A percentile compares a stretch with the other conserved stretches of the same genome.
These are phyloP conservation scores for Ceratobasidium sp. DNA, from an alignment of 1,284 basidiomycete species.

Conservation along the genomic window DNA sequence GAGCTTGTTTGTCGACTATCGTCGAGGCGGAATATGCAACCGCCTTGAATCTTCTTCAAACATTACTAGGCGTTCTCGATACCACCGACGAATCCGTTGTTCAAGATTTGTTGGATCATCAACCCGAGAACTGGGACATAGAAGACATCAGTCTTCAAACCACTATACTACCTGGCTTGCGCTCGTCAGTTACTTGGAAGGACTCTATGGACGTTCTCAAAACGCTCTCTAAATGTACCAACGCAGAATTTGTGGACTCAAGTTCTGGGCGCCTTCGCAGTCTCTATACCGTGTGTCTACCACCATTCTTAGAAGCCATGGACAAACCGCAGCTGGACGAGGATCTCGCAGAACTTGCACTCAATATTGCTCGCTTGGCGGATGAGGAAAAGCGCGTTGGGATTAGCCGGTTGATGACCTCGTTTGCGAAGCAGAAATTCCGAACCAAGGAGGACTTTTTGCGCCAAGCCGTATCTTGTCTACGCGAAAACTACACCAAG, in stretches of 20 bases:
- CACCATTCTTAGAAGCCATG: conserved; percentile 89
- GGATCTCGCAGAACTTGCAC: conserved; percentile 74
- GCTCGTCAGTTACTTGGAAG: conserved; percentile 77
- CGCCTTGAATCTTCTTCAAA: conserved; percentile 73
- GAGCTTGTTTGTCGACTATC: conserved; percentile 84
- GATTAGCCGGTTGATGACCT: conserved; percentile 87
- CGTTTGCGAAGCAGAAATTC: conserved; percentile 89
- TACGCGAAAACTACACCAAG: conserved; percentile 68
- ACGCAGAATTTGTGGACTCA: conserved; percentile 77
- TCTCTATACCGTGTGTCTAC: conserved; percentile 84
- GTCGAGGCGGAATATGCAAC: conserved; percentile 85
- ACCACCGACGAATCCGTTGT: conserved; percentile 72
- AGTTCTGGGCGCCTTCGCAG: conserved; percentile 80
- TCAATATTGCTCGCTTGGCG: conserved; percentile 78
- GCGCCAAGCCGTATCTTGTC: conserved; percentile 84
- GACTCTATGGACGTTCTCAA: conserved; percentile 78
- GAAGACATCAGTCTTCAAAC: conserved; percentile 75
- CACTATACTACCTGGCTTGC: conserved; percentile 80
- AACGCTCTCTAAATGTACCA: conserved; percentile 56
- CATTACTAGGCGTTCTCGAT: conserved; percentile 77
- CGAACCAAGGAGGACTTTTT: conserved; percentile 94
- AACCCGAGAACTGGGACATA: conserved; percentile 77
- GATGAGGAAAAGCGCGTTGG: conserved; percentile 76
- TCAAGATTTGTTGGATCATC: conserved; percentile 71
- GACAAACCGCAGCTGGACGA: conserved; percentile 70